phyloP scores from a whole-genome alignment of 805 yeast genomes.

The Candida xiaguanensis region DNA sequence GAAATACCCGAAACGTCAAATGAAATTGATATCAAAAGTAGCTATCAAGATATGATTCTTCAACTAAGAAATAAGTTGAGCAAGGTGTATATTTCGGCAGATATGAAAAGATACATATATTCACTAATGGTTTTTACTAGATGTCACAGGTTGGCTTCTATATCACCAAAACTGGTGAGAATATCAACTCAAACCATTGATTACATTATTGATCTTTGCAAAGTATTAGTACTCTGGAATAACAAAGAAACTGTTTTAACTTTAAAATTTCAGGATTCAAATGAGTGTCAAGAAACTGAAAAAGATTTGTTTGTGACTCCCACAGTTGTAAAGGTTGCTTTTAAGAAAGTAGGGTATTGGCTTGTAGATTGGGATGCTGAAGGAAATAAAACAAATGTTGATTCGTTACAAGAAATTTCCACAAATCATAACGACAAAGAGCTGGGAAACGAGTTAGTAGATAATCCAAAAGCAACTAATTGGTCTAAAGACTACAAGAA shows the following conservation, averaged over 20 bases:
- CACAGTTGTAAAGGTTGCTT: slow-evolving; percentile 34
- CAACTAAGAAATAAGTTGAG: slow-evolving; percentile 9
- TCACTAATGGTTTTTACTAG: slow-evolving; percentile 35
- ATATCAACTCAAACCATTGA: slow-evolving; percentile 31
- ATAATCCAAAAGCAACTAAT: no score
- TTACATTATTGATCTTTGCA: slow-evolving; percentile 24
- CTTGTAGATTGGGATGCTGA: slow-evolving; percentile 32
- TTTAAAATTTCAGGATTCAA: no score
- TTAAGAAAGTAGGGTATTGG: slow-evolving; percentile 40
- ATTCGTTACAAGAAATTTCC: no score
- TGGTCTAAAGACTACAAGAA: slow-evolving; percentile 13
- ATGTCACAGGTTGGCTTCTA: slow-evolving; percentile 35
- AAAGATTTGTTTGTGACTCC: slow-evolving; percentile 35
- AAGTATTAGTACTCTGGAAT: slow-evolving; percentile 23
- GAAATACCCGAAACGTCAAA: neutral
- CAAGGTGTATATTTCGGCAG: slow-evolving; percentile 29
- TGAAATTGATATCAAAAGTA: no score
- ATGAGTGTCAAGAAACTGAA: neutral
- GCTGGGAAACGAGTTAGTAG: no score
- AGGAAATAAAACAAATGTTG: slow-evolving; percentile 21
- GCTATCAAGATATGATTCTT: slow-evolving; percentile 1
- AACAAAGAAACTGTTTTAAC: slow-evolving; percentile 3
- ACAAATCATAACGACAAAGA: neutral
- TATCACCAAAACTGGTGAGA: slow-evolving; percentile 34
- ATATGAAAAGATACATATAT: slow-evolving; percentile 32